phyloP scores from a whole-genome alignment of 768 basidiomycete species.

The Lactarius sanguifluus region DNA sequence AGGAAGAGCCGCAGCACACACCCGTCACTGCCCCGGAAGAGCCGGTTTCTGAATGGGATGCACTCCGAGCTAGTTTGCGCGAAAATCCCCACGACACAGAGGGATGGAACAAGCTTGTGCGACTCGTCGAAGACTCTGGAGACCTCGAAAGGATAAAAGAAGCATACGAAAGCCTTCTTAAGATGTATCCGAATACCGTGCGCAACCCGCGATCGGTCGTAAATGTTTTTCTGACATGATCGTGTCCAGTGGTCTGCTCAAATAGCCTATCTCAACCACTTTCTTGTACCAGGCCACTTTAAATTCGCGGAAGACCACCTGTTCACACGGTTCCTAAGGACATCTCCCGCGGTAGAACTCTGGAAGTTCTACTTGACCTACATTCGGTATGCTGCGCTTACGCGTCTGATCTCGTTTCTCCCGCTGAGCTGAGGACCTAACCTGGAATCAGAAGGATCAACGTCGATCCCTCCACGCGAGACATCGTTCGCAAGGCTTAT shows the following conservation, averaged over 20 bases:
- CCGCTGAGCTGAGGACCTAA: slow-evolving; percentile 5
- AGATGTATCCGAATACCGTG: slow-evolving; percentile 91
- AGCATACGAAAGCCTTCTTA: slow-evolving; percentile 79
- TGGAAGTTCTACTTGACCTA: slow-evolving; percentile 95
- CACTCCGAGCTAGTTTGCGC: slow-evolving; percentile 56
- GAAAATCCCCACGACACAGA: slow-evolving; percentile 75
- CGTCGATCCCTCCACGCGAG: slow-evolving; percentile 63
- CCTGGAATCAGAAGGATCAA: slow-evolving; percentile 59
- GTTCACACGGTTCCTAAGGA: slow-evolving; percentile 85
- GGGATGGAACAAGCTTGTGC: slow-evolving; percentile 74
- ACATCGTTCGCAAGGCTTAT: slow-evolving; percentile 82
- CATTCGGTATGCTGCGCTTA: slow-evolving; percentile 53
- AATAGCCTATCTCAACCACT: slow-evolving; percentile 81
- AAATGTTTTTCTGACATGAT: slow-evolving; percentile 32
- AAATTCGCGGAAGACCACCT: slow-evolving; percentile 72
- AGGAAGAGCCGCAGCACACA: slow-evolving; percentile 30
- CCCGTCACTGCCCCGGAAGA: slow-evolving; percentile 20
- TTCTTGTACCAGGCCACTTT: slow-evolving; percentile 63
- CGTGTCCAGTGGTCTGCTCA: slow-evolving; percentile 69
- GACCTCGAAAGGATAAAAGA: slow-evolving; percentile 79
- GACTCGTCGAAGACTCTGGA: slow-evolving; percentile 70
- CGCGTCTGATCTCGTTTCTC: slow-evolving; percentile 19
- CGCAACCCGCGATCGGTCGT: slow-evolving; percentile 42
- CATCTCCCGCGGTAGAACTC: slow-evolving; percentile 84
- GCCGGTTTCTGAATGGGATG: slow-evolving; percentile 67